Conservation (phyloP, 371 early-diverging fungal species). For the Syncephalastrum racemosum region DNA sequence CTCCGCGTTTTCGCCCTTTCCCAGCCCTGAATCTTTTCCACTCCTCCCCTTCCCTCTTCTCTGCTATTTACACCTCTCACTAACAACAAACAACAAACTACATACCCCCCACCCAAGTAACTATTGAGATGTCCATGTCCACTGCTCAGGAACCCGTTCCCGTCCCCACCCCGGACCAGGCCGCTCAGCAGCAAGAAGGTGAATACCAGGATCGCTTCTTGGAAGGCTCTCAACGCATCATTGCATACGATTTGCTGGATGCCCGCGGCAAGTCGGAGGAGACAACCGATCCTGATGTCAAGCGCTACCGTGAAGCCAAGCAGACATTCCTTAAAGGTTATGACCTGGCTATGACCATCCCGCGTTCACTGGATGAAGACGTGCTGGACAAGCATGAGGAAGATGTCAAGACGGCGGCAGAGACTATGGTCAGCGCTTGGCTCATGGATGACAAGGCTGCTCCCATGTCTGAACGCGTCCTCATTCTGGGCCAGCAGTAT, state of each 20-base stretch:
- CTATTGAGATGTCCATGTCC: no score
- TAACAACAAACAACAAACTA: no score
- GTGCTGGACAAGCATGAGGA: slow-evolving; percentile 56
- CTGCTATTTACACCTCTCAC: no score
- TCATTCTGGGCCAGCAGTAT: slow-evolving; percentile 62
- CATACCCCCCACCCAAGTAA: no score
- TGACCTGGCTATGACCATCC: slow-evolving; percentile 59
- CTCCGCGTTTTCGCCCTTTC: no score
- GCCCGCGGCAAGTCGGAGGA: slow-evolving; percentile 53
- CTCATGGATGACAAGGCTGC: slow-evolving; percentile 70
- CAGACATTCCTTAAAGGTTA: slow-evolving; percentile 58
- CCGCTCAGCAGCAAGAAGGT: slow-evolving; percentile 15
- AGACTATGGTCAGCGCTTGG: slow-evolving; percentile 64
- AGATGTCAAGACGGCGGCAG: slow-evolving; percentile 60
- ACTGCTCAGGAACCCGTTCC: no score
- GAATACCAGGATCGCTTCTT: slow-evolving; percentile 54
- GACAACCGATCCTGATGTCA: slow-evolving; percentile 61
- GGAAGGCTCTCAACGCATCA: slow-evolving; percentile 50
- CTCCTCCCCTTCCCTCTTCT: no score
- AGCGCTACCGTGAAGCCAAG: slow-evolving; percentile 60
- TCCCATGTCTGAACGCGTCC: slow-evolving; percentile 62
- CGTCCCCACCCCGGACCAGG: no score
- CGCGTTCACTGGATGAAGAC: slow-evolving; percentile 57
- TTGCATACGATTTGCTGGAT: slow-evolving; percentile 64
- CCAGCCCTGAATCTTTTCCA: no score